phyloP scores from a whole-genome alignment of 2,329 filamentous ascomycete genomes.

The Aspergillus sp. region DNA sequence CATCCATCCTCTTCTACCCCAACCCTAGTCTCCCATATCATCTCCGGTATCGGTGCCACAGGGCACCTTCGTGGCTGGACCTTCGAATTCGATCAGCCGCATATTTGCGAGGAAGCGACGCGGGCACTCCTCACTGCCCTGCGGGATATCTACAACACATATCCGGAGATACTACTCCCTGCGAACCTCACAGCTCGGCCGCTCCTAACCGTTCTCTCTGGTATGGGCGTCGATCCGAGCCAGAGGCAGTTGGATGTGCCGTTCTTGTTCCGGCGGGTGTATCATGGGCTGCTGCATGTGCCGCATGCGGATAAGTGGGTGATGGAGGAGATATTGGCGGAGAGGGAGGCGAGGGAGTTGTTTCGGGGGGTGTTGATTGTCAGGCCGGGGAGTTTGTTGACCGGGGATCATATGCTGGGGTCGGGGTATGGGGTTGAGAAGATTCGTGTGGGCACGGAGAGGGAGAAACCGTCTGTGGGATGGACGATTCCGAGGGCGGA shows the following conservation, averaged over 20 bases:
- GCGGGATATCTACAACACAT: no score
- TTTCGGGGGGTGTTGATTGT: slow-evolving; percentile 19
- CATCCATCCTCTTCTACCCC: no score
- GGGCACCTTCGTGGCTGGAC: no score
- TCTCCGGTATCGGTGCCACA: no score
- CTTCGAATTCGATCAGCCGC: no score
- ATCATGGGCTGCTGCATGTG: slow-evolving; percentile 31
- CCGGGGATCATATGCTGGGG: slow-evolving; percentile 4
- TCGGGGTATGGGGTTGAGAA: background rate
- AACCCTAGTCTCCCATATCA: slow-evolving; percentile 17
- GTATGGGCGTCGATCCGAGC: no score
- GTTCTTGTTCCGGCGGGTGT: slow-evolving; percentile 33
- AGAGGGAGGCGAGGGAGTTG: slow-evolving; percentile 16
- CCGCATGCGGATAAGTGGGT: slow-evolving; percentile 41
- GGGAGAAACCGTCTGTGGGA: background rate
- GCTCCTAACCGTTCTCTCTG: slow-evolving; percentile 23
- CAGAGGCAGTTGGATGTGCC: slow-evolving; percentile 33
- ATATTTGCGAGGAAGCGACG: slow-evolving; percentile 35
- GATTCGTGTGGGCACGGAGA: background rate
- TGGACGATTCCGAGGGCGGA: background rate
- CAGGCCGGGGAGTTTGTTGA: slow-evolving; percentile 35
- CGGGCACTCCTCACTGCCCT: slow-evolving; percentile 9
- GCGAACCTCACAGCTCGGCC: background rate
- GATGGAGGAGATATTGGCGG: slow-evolving; percentile 34
- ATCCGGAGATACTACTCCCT: no score